phyloP scores from a whole-genome alignment of 2,329 filamentous ascomycete genomes.

The Colletotrichum godetiae region DNA sequence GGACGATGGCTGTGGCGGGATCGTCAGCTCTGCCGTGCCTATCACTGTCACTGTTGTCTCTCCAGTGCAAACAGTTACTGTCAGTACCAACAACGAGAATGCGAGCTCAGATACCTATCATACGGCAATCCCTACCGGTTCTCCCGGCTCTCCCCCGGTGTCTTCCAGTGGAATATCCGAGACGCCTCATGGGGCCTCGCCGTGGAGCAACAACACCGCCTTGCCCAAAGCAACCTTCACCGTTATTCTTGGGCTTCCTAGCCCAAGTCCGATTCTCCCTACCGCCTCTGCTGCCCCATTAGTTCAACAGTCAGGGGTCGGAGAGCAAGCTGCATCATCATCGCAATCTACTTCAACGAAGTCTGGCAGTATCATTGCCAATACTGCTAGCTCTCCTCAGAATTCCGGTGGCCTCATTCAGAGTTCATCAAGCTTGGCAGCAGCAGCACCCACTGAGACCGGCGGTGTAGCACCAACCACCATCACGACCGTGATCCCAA shows the following conservation, averaged over 20 bases:
- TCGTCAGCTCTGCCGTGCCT: not conserved
- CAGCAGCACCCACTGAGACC: not conserved
- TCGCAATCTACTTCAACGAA: not conserved
- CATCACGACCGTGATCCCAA: not conserved
- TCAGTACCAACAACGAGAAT: not conserved
- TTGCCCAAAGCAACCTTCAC: not conserved
- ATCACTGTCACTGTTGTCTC: not conserved
- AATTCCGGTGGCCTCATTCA: too few relatives aligned
- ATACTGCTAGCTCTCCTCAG: not conserved
- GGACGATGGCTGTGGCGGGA: not conserved
- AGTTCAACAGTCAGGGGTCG: not conserved
- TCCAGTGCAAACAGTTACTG: not conserved
- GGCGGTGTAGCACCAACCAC: not conserved
- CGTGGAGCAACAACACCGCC: not conserved
- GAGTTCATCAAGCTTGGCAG: not conserved
- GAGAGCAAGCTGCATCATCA: not conserved
- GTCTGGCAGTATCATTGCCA: not conserved
- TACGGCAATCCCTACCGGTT: not conserved
- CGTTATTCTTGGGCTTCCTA: not conserved
- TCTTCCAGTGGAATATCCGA: not conserved
- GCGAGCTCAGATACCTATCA: not conserved
- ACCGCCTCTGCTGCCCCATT: not conserved
- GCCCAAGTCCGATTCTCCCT: not conserved
- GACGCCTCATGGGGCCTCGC: not conserved
- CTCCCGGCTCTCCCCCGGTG: not conserved